These are phyloP conservation scores for Mycena polygramma DNA, from an alignment of 768 basidiomycete genomes.

Conservation along the genomic window DNA sequence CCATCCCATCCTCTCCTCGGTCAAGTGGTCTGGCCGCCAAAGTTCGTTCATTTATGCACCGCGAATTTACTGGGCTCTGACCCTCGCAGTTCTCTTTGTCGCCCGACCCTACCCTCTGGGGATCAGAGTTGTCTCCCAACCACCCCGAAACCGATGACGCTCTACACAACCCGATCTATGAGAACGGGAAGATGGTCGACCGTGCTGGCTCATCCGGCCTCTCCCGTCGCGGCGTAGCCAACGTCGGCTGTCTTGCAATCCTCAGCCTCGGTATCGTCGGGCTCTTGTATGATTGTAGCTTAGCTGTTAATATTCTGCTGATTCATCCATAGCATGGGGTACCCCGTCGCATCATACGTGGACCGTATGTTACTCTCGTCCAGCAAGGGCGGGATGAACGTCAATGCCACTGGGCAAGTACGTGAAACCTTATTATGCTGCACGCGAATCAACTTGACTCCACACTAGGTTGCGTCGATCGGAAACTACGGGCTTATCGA, in stretches of 20 bases:
- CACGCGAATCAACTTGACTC: too few relatives aligned
- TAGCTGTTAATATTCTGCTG: neutral
- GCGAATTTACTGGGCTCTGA: neutral
- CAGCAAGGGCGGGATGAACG: constrained; percentile 64
- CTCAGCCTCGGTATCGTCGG: constrained; percentile 64
- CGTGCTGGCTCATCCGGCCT: constrained; percentile 65
- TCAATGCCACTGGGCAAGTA: constrained; percentile 79
- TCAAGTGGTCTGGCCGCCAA: too few relatives aligned
- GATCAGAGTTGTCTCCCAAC: constrained; percentile 67
- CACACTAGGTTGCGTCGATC: constrained; percentile 3
- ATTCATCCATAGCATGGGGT: constrained; percentile 63
- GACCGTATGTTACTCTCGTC: constrained; percentile 55
- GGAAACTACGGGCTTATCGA: constrained; percentile 62
- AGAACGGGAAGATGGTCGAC: constrained; percentile 62
- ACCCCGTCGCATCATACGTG: constrained; percentile 69
- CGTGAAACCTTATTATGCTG: too few relatives aligned
- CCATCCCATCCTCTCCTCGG: neutral
- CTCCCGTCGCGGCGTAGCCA: neutral
- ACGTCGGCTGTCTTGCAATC: constrained; percentile 54
- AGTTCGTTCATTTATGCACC: too few relatives aligned
- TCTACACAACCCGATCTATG: constrained; percentile 69
- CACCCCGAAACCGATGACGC: constrained; percentile 71
- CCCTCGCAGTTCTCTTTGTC: constrained; percentile 73
- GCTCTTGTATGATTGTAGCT: constrained; percentile 62
- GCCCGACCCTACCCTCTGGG: constrained; percentile 80